These are phyloP conservation scores for Babesia caballi DNA, from an alignment of 169 alveolate species.

Conservation along the genomic window DNA sequence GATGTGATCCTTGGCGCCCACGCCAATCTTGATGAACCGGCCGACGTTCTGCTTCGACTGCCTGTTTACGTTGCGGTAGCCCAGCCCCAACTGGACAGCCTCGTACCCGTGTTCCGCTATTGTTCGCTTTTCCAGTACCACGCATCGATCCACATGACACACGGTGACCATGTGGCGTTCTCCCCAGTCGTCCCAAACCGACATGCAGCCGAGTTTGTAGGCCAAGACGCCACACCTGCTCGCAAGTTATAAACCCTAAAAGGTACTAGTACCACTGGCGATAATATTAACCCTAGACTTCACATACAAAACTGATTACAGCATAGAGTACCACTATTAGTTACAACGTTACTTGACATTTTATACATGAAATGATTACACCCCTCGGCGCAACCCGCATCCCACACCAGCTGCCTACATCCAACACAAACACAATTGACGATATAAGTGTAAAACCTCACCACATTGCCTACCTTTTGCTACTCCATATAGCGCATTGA, in stretches of 20 bases:
- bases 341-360: too few species aligned
- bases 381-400: too few species aligned
- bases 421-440: background rate
- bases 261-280: too few species aligned
- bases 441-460: background rate
- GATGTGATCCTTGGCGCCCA: slow-evolving; percentile 76
- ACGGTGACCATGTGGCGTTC: slow-evolving; percentile 83
- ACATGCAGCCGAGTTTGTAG: slow-evolving; percentile 84
- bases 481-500: slow-evolving; percentile 52
- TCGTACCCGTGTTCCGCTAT: slow-evolving; percentile 83
- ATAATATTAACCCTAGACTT: too few species aligned
- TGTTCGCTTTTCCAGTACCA: slow-evolving; percentile 77
- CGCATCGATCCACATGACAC: slow-evolving; percentile 80
- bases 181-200: slow-evolving; percentile 88
- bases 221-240: slow-evolving; percentile 79
- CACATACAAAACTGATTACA: too few species aligned
- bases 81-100: slow-evolving; percentile 82
- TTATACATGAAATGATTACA: too few species aligned
- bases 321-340: too few species aligned
- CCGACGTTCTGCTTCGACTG: slow-evolving; percentile 80
- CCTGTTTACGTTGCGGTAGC: slow-evolving; percentile 72
- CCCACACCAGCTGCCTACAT: too few species aligned
- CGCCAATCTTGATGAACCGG: slow-evolving; percentile 68
- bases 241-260: too few species aligned
- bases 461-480: slow-evolving; percentile 35